These are phyloP conservation scores for Amanita muscaria DNA, from an alignment of 768 basidiomycete species.

Conservation along the genomic window DNA sequence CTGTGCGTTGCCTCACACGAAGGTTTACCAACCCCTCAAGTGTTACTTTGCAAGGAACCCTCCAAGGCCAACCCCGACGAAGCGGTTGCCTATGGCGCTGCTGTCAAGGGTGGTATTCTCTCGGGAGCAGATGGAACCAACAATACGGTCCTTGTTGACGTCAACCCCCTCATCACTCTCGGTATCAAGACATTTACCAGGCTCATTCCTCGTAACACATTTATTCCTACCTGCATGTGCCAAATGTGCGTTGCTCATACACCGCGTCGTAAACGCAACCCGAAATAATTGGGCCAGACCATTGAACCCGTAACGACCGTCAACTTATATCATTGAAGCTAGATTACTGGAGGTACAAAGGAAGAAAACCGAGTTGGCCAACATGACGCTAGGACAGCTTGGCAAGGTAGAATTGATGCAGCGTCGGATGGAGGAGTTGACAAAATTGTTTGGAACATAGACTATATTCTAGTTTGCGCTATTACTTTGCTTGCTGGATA, in stretches of 20 bases:
- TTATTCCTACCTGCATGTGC: constrained; percentile 94
- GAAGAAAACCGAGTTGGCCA: constrained; percentile 91
- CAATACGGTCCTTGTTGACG: constrained; percentile 91
- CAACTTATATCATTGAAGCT: constrained; percentile 87
- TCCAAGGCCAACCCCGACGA: constrained; percentile 99
- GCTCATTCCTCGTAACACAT: constrained; percentile 94
- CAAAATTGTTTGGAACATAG: constrained; percentile 55
- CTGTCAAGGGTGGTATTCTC: constrained; percentile 97
- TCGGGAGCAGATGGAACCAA: constrained; percentile 87
- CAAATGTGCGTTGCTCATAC: constrained; percentile 55
- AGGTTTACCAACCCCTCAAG: constrained; percentile 96
- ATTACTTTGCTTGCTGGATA: constrained; percentile 8
- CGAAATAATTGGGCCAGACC: constrained; percentile 89
- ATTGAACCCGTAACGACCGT: constrained; percentile 85
- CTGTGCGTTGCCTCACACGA: too few species aligned
- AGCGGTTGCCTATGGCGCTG: constrained; percentile 98
- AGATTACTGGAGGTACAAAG: constrained; percentile 87
- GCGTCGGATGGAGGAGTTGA: constrained; percentile 82
- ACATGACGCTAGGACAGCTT: constrained; percentile 85
- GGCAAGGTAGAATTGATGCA: constrained; percentile 84
- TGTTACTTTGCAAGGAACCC: constrained; percentile 96
- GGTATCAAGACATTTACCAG: constrained; percentile 99
- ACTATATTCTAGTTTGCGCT: constrained; percentile 18
- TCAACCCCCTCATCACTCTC: constrained; percentile 91
- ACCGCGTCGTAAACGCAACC: too few species aligned